Base-by-base conservation (phyloP, 139 green algal species). In the Marvania coccoides region DNA sequence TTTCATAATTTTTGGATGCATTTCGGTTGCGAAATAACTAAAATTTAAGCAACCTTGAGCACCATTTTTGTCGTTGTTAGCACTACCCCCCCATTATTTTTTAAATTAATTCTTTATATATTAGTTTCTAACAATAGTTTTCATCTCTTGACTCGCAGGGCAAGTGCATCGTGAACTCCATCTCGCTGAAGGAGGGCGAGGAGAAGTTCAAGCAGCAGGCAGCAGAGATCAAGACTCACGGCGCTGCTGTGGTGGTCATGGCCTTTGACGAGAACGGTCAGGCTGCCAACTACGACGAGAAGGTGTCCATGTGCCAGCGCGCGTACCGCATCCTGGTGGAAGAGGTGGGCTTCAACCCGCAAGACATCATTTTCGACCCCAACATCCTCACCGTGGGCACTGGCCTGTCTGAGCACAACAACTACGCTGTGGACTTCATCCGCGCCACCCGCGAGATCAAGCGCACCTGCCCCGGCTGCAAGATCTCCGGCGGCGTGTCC, bases 391-490 rank as follows among this genome's bases (percentile, higher is more conserved):
- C 94, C 13, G 82, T 99, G 7, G 94, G 90, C 72, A 99, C 94
- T 5, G 94, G 94, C 24, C 68, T 99, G 68, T 56, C 86, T 10
- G 94, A 99, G 85, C 94, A 99, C 86, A 96, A 96, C 88, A 98
- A 98, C 86, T 99, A 99, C 65, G 94, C 87, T 0, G 91, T 98
- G 23, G 93, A 99, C 84, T 99, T 99, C 82, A 92, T 99, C 81
- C 69, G 74, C 3, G 93, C 94, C 8, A 94, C 83, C 2, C 61
- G 75, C 28, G 85, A 95, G 73, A 97, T 99, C 80, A 99, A 98
- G 88, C 81, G 83, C 0, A 10, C 93, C 29, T 98, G 93, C 81
- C 94, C 94, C 0, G 91, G 91, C 29, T 78, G 55, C 71, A 97
- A 98, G 83, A 92, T 99, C 76, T 91, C 78, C 51, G 94, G 94